Evolutionary conservation across 345 rosid genomes (phyloP).

Genomic region (Eucalyptus leucophloia): DNA sequence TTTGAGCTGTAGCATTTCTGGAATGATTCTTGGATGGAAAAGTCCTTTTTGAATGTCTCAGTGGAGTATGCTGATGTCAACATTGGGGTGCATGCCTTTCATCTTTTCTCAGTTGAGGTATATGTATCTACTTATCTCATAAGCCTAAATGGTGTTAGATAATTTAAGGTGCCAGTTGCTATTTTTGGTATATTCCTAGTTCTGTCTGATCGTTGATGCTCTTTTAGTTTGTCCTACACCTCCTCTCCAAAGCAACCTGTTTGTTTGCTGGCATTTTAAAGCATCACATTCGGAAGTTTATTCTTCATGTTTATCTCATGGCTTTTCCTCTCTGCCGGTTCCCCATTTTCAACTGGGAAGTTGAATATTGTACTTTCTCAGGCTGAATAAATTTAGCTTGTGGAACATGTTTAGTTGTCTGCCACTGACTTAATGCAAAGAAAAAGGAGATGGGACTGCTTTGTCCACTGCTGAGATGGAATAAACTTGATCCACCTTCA

Average conservation of each 20-base stretch:
- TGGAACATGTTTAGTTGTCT: neutral
- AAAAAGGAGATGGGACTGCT: slow-evolving; percentile 1
- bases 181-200: neutral
- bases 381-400: neutral
- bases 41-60: neutral
- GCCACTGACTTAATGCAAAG: neutral
- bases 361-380: neutral
- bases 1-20: neutral
- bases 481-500: neutral
- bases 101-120: neutral
- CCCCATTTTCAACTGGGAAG: neutral
- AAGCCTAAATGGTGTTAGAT: neutral
- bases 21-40: neutral
- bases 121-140: neutral
- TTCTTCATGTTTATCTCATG: neutral
- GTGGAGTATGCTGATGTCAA: neutral
- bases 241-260: neutral
- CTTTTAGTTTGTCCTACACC: neutral
- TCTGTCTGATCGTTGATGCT: neutral
- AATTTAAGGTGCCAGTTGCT: neutral
- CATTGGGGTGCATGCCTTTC: neutral
- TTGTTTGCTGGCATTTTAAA: neutral
- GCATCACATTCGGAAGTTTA: neutral
- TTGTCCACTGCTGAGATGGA: neutral
- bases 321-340: neutral